These are phyloP conservation scores for Pythium grandisporangium DNA, from an alignment of 352 stramenopile species.

Conservation along the genomic window DNA sequence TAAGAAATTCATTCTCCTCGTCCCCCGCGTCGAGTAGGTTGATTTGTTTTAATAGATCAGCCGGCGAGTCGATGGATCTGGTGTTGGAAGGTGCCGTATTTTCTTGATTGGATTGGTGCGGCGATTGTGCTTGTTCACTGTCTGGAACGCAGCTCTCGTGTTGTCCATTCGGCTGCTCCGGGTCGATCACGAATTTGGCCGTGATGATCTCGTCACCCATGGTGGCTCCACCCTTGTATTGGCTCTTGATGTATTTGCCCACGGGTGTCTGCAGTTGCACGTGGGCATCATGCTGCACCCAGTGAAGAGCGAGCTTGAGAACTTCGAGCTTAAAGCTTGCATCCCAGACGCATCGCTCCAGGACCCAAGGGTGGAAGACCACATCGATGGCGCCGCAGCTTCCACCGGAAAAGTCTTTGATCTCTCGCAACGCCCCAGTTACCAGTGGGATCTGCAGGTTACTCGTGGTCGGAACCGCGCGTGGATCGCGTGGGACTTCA, in stretches of 20 bases:
- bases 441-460: conserved; percentile 72
- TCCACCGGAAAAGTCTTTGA: conserved; percentile 30
- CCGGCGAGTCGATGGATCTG: conserved; percentile 32
- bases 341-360: conserved; percentile 65
- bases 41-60: conserved; percentile 52
- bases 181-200: conserved; percentile 64
- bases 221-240: conserved; percentile 67
- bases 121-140: too few relatives aligned
- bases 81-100: too few relatives aligned
- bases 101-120: conserved; percentile 4
- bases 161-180: conserved; percentile 17
- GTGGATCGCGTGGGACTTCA: conserved; percentile 49
- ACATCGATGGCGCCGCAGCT: conserved; percentile 55
- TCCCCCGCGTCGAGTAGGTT: conserved; percentile 10
- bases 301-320: conserved; percentile 70
- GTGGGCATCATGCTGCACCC: conserved; percentile 60
- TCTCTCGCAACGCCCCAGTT: conserved; percentile 44
- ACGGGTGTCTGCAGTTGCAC: conserved; percentile 14
- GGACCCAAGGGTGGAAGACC: conserved; percentile 73
- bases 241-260: conserved; percentile 80
- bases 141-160: too few relatives aligned
- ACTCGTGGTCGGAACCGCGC: conserved; percentile 51
- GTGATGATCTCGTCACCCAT: conserved; percentile 59
- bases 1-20: conserved; percentile 8
- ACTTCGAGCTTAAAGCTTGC: conserved; percentile 73